Conservation (phyloP, 108 stramenopile species). For the Parietichytrium sp. region DNA sequence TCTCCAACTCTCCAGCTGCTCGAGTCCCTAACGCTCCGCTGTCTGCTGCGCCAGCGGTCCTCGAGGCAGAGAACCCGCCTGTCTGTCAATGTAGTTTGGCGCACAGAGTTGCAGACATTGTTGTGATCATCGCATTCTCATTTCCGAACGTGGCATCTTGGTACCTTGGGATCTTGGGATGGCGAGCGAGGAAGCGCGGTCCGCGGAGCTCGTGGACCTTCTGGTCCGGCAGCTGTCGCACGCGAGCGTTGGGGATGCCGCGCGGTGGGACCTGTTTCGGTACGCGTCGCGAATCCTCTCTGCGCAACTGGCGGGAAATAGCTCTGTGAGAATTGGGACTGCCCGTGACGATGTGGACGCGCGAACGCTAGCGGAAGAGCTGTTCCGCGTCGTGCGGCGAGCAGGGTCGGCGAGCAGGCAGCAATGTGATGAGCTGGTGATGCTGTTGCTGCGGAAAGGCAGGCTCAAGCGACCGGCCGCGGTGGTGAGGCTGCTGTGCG, state of each 20-base stretch:
- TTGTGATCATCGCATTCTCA: too few species aligned
- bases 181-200: background rate
- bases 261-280: background rate
- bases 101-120: too few species aligned
- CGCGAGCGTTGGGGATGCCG: background rate
- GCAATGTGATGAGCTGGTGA: conserved; percentile 19
- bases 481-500: conserved; percentile 25
- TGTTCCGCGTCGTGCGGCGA: background rate
- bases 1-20: too few species aligned
- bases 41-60: too few species aligned
- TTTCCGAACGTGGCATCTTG: too few species aligned
- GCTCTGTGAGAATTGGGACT: background rate
- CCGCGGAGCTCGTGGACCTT: conserved; percentile 21
- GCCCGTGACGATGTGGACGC: background rate
- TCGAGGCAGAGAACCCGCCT: too few species aligned
- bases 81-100: too few species aligned
- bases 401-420: background rate
- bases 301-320: background rate
- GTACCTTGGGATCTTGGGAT: too few species aligned
- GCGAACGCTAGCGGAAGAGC: background rate
- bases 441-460: conserved; percentile 4
- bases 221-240: background rate
- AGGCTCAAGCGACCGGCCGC: background rate
- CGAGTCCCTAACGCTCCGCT: too few species aligned
- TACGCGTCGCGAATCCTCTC: background rate